phyloP scores from a whole-genome alignment of 2,329 filamentous ascomycete species.

The Cladophialophora immunda region DNA sequence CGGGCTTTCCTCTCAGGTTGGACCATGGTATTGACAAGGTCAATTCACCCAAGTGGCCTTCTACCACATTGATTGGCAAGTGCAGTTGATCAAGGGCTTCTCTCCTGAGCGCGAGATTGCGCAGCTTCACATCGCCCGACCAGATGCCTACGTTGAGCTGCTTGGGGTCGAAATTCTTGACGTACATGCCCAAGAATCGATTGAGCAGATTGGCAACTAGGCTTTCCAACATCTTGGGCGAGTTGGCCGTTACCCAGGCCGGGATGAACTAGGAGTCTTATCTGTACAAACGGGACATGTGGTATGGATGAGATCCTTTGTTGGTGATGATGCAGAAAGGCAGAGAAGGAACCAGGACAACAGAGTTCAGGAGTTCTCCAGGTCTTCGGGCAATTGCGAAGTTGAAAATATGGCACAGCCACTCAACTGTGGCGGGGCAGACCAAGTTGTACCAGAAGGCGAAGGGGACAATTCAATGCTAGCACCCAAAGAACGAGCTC shows the following conservation, averaged over 20 bases:
- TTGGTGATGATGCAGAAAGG: background rate
- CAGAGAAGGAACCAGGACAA: background rate
- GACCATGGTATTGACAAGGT: conserved; percentile 97
- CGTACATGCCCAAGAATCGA: conserved; percentile 99
- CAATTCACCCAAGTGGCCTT: conserved; percentile 90
- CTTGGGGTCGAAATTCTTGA: conserved; percentile 98
- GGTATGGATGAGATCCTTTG: background rate
- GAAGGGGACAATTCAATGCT: background rate
- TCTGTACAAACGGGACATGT: conserved; percentile 22
- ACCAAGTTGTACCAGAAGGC: background rate
- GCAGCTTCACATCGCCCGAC: conserved; percentile 96
- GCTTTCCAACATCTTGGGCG: conserved; percentile 87
- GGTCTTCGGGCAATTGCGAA: background rate
- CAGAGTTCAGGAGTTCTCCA: background rate
- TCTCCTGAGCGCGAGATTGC: conserved; percentile 87
- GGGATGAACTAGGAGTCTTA: conserved; percentile 49
- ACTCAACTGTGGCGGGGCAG: conserved; percentile 25
- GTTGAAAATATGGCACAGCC: conserved; percentile 23
- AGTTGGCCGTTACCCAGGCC: conserved; percentile 76
- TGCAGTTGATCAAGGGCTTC: conserved; percentile 98
- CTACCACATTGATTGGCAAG: conserved; percentile 93
- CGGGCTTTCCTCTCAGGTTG: conserved; percentile 90
- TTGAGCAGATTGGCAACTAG: conserved; percentile 97
- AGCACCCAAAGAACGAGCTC: background rate
- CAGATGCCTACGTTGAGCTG: conserved; percentile 99